These are phyloP conservation scores for Candida insectorum DNA, from an alignment of 805 yeast genomes.

Conservation along the genomic window DNA sequence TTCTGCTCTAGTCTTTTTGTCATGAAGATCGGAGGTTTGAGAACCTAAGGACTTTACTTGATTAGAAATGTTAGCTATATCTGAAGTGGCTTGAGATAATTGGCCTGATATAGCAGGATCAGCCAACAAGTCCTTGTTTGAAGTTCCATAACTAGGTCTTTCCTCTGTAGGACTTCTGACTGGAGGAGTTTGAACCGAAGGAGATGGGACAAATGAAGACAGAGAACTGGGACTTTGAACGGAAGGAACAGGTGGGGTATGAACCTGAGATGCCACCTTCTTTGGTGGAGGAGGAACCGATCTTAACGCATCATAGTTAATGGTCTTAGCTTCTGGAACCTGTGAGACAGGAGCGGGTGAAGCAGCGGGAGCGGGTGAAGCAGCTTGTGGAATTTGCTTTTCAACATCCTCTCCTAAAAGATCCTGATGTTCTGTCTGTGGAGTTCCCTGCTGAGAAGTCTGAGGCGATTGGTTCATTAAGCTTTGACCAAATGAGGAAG, in stretches of 20 bases:
- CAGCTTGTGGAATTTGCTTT: slow-evolving; percentile 4
- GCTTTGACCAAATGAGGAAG: slow-evolving; percentile 82
- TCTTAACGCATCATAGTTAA: slow-evolving; percentile 52
- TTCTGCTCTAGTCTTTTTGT: slow-evolving; percentile 70
- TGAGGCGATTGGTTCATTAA: slow-evolving; percentile 43
- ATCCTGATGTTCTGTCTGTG: slow-evolving; percentile 18
- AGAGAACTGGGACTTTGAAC: slow-evolving; percentile 11
- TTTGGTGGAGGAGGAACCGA: slow-evolving; percentile 44
- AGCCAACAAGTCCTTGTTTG: slow-evolving; percentile 46
- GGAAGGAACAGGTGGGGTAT: slow-evolving; percentile 18
- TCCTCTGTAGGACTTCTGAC: too few species aligned
- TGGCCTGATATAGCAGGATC: slow-evolving; percentile 63
- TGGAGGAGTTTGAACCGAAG: slow-evolving; percentile 3
- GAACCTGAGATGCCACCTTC: slow-evolving; percentile 14
- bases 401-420: slow-evolving; percentile 35
- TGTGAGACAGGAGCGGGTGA: slow-evolving; percentile 4
- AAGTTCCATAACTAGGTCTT: too few species aligned
- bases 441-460: slow-evolving; percentile 16
- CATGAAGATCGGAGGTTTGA: slow-evolving; percentile 70
- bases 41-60: slow-evolving; percentile 75
- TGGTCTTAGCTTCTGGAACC: slow-evolving; percentile 25
- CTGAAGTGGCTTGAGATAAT: slow-evolving; percentile 76
- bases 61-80: slow-evolving; percentile 80
- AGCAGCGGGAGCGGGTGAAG: slow-evolving; percentile 1
- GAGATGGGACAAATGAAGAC: slow-evolving; percentile 7